phyloP scores from a whole-genome alignment of 2,329 filamentous ascomycete species.

The Fusarium nematophilum region DNA sequence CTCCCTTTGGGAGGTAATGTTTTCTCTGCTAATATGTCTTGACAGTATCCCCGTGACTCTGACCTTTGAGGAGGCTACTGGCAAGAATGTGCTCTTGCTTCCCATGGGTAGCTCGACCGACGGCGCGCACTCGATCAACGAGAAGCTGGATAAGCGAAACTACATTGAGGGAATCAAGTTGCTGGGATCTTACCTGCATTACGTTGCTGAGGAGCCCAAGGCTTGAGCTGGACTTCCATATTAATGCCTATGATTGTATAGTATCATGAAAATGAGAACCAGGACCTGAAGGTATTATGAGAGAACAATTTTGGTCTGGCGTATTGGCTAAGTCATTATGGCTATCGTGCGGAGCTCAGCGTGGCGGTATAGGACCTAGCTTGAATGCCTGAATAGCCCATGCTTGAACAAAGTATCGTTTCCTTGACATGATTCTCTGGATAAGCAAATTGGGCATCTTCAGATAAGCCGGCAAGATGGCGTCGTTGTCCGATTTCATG shows the following conservation, averaged over 20 bases:
- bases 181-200: constrained; percentile 93
- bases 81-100: constrained; percentile 95
- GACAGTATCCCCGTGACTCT: constrained; percentile 92
- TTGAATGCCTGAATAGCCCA: no score
- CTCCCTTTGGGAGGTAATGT: background rate
- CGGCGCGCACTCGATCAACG: constrained; percentile 96
- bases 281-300: background rate
- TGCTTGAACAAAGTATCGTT: no score
- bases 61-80: constrained; percentile 96
- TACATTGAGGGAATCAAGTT: constrained; percentile 99
- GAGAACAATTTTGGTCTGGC: no score
- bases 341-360: no score
- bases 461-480: no score
- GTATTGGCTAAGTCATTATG: no score
- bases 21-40: constrained; percentile 26
- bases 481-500: no score
- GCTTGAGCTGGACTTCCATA: constrained; percentile 37
- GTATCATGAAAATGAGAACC: constrained; percentile 17
- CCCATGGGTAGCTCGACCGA: constrained; percentile 99
- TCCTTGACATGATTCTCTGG: no score
- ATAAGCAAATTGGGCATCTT: no score
- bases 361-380: no score
- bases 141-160: constrained; percentile 96
- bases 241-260: constrained; percentile 22
- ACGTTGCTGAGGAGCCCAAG: constrained; percentile 88